Percentiles rank a stretch among this genome's conserved stretches.
Evolutionary conservation across 139 green algal species (phyloP).

Genomic region (Chara braunii): DNA sequence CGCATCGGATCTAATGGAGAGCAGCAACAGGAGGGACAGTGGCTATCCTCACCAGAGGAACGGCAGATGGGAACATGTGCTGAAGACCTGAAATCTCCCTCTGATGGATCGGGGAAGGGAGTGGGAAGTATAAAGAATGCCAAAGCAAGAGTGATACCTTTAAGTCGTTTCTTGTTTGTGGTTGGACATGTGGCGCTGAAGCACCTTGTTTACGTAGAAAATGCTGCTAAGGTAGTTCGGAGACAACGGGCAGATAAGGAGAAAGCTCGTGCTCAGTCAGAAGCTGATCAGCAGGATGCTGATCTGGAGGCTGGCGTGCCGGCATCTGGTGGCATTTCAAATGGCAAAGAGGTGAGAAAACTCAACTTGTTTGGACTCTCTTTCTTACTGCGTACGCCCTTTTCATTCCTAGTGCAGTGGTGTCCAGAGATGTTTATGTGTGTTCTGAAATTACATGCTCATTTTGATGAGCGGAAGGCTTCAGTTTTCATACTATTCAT

Average conservation of each 20-base stretch:
- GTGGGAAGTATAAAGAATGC: not conserved
- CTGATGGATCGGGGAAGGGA: not conserved
- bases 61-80: too few relatives aligned
- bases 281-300: not conserved
- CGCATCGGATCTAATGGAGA: too few relatives aligned
- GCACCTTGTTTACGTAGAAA: conserved; percentile 71
- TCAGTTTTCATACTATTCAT: too few relatives aligned
- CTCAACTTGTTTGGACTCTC: not conserved
- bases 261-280: not conserved
- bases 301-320: not conserved
- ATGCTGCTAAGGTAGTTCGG: conserved; percentile 52
- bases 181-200: conserved; percentile 68
- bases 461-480: too few relatives aligned
- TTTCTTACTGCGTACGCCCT: too few relatives aligned
- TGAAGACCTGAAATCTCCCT: not conserved
- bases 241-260: conserved; percentile 4
- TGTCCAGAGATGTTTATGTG: too few relatives aligned
- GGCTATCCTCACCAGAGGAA: too few relatives aligned
- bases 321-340: not conserved
- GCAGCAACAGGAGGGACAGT: too few relatives aligned
- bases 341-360: not conserved
- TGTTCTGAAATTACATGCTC: too few relatives aligned
- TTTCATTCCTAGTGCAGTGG: too few relatives aligned
- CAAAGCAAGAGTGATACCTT: conserved; percentile 1
- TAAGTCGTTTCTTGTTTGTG: conserved; percentile 66